A percentile compares a stretch with the other conserved stretches of the same genome.
Conservation (phyloP, 176 grass and related monocot species). For the Zoysia japonica region DNA sequence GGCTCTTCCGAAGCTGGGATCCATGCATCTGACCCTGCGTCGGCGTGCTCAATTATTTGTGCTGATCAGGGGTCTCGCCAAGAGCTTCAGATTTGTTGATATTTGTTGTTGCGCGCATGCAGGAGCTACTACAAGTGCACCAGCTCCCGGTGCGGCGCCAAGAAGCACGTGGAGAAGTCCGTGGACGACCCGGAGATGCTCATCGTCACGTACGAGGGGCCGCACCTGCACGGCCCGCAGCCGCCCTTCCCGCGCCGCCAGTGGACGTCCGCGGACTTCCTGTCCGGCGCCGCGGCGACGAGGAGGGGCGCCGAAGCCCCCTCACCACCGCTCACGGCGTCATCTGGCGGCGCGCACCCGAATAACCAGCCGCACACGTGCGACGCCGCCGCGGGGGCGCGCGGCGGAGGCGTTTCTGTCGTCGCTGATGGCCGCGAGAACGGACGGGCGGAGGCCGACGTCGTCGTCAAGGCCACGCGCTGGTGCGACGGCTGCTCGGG, state of each 20-base stretch:
- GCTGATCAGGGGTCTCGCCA: not conserved
- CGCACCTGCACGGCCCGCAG: conserved; percentile 51
- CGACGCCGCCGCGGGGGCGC: not conserved
- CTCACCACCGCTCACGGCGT: not conserved
- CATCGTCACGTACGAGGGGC: conserved; percentile 63
- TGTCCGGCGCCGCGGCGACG: not conserved
- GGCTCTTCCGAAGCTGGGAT: not conserved
- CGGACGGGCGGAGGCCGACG: conserved; percentile 1
- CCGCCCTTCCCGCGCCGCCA: conserved; percentile 19
- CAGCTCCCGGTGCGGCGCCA: conserved; percentile 52
- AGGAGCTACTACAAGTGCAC: conserved; percentile 77
- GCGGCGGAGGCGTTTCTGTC: not conserved
- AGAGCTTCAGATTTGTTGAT: not conserved
- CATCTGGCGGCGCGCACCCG: not conserved
- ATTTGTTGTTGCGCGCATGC: not conserved
- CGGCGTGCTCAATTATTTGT: not conserved
- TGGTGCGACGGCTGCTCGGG: conserved; percentile 32
- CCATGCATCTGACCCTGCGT: not conserved
- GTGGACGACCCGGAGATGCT: conserved; percentile 52
- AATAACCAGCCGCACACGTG: not conserved
- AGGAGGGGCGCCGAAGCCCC: not conserved
- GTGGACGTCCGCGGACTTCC: not conserved
- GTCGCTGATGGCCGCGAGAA: not conserved
- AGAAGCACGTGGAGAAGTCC: conserved; percentile 77
- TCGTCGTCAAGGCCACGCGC: not conserved